Evolutionary conservation across 2,329 filamentous ascomycete species (phyloP), one percentile per base, ranked within the genome.

Genomic region (Paraconiothyrium sp.): DNA sequence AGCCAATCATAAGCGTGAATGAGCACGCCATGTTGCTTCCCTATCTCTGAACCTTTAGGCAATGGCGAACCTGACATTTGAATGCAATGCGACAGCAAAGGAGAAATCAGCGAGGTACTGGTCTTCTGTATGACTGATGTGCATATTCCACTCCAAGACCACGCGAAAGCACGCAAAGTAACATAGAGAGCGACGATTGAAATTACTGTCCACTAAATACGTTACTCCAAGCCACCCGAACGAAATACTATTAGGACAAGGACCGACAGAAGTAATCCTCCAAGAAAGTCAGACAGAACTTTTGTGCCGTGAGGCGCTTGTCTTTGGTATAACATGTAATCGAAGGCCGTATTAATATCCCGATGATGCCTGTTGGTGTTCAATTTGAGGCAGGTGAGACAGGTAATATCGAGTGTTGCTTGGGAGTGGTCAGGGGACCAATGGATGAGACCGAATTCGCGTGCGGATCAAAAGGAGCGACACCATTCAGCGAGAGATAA

Each of bases 241-340:
- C 7, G 32, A 50, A 22, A 4, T 11, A 16, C 8, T 24, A 14
- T 14, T 34, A 47, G 30, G 48, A 59, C 27, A 59, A 47, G 30
- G 57, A 54, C 24, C 20, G 57, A 59, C 37, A 47, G 35, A 43
- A 52, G 11, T 14, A 13, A 37, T 41, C 43, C 39, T 35, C 24
- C 37, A 52, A 34, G n/a, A 20, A 58, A 51, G 46, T 6, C 14
- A 44, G 16, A 50, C 22, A 34, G 34, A 27, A 58, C 54, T 54
- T 70, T 67, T 67, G 61, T 67, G 66, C 68, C 66, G 68, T 57
- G 68, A 66, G 68, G 66, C 68, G 54, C 62, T 63, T 59, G 57
- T 65, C 57, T 68, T 64, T 70, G 60, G 63, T 66, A 61, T 64
- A 64, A 54, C 22, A 34, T 62, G 22, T 57, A 51, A 52, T n/a